phyloP scores from a whole-genome alignment of 306 rosid genomes.

The Rosa multiflora region DNA sequence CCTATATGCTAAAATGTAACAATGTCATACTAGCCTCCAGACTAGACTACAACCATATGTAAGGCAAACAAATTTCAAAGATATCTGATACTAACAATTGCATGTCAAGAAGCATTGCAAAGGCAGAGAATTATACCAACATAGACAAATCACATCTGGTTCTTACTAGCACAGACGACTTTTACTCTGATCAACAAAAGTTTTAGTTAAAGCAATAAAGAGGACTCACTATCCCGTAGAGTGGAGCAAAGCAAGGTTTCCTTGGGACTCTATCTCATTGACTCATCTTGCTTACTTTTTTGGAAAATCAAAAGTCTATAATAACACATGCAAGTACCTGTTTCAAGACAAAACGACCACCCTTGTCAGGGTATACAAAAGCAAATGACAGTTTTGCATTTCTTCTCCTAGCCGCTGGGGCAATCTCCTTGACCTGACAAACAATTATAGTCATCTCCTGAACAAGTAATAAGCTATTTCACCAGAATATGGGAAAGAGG shows the following conservation, averaged over 20 bases:
- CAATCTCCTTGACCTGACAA: slow-evolving; percentile 87
- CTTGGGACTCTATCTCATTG: not conserved
- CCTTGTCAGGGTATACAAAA: slow-evolving; percentile 92
- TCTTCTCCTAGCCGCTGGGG: slow-evolving; percentile 87
- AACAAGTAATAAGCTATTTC: not conserved
- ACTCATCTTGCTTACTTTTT: slow-evolving; percentile 5
- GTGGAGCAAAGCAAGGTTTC: not conserved
- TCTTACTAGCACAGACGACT: not conserved
- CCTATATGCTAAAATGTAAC: not conserved
- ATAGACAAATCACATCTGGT: not conserved
- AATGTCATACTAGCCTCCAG: not conserved
- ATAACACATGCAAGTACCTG: slow-evolving; percentile 41
- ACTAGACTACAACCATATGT: not conserved
- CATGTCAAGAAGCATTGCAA: not conserved
- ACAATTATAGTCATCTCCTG: slow-evolving; percentile 26
- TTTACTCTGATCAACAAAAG: not conserved
- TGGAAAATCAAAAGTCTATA: not conserved
- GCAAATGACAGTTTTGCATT: slow-evolving; percentile 89
- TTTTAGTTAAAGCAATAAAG: slow-evolving; percentile 1
- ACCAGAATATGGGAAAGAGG: slow-evolving; percentile 6
- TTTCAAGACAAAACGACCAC: slow-evolving; percentile 75
- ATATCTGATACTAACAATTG: not conserved
- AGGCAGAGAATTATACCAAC: too few species aligned
- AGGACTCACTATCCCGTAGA: not conserved
- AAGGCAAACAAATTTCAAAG: not conserved